phyloP scores from a whole-genome alignment of 108 stramenopile species.

The Skeletonema menzelii region DNA sequence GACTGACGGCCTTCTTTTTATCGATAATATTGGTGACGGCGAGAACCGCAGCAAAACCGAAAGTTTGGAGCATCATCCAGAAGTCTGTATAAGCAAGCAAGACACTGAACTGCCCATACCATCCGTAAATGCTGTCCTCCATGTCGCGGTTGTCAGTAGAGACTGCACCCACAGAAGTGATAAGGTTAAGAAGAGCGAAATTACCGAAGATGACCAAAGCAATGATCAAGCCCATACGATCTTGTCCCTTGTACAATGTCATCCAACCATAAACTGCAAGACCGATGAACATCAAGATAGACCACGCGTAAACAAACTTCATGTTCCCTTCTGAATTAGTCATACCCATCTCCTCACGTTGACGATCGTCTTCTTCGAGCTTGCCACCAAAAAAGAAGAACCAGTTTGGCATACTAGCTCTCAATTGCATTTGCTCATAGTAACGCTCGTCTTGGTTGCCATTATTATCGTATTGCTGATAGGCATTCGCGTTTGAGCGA shows the following conservation, averaged over 20 bases:
- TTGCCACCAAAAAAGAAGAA: slow-evolving; percentile 50
- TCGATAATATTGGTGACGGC: background rate
- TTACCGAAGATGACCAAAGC: slow-evolving; percentile 45
- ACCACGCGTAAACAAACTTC: slow-evolving; percentile 59
- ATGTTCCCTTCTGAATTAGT: slow-evolving; percentile 19
- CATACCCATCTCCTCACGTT: slow-evolving; percentile 41
- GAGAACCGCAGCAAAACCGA: background rate
- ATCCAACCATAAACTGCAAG: slow-evolving; percentile 48
- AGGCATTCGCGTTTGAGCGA: slow-evolving; percentile 18
- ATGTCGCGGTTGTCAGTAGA: slow-evolving; percentile 47
- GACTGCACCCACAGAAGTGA: slow-evolving; percentile 50
- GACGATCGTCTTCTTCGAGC: slow-evolving; percentile 31
- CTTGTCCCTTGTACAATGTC: slow-evolving; percentile 33
- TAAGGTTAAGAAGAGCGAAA: slow-evolving; percentile 54
- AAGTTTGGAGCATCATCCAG: slow-evolving; percentile 34
- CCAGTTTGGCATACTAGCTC: slow-evolving; percentile 39
- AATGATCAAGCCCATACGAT: slow-evolving; percentile 28
- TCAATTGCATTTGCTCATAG: background rate
- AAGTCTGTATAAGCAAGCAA: slow-evolving; percentile 62
- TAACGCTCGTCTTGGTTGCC: slow-evolving; percentile 19
- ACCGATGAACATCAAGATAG: slow-evolving; percentile 54
- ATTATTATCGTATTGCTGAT: slow-evolving; percentile 16
- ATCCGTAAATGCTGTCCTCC: slow-evolving; percentile 51
- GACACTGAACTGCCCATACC: slow-evolving; percentile 62
- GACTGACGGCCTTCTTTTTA: background rate